Conservation (phyloP, 2,329 filamentous ascomycete species). For the Plenodomus biglobosus region DNA sequence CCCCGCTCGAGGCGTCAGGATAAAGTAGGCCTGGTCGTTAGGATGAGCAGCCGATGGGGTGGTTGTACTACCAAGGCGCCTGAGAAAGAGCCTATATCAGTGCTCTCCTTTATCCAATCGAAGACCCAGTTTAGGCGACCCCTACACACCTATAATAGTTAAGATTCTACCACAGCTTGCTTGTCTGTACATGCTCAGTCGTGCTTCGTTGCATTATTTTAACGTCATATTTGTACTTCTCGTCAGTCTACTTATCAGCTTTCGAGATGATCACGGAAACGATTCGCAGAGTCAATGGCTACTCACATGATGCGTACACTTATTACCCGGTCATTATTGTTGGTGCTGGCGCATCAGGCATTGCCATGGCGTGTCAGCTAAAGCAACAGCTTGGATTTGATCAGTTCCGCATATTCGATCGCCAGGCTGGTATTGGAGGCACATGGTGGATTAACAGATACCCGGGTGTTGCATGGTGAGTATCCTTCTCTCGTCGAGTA, state of each 20-base stretch:
- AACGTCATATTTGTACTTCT: not conserved
- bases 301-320: constrained; percentile 44
- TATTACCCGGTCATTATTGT: constrained; percentile 58
- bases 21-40: not conserved
- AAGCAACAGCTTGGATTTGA: constrained; percentile 60
- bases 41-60: not conserved
- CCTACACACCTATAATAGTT: no score
- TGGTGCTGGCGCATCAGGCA: constrained; percentile 64
- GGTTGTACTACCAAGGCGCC: not conserved
- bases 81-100: not conserved
- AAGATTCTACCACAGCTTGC: no score
- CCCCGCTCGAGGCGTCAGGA: not conserved
- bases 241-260: not conserved
- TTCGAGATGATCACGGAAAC: constrained; percentile 34
- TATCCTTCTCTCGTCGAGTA: constrained; percentile 1
- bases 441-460: constrained; percentile 67
- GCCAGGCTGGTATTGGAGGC: constrained; percentile 60
- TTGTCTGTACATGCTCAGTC: no score
- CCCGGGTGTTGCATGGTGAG: constrained; percentile 46
- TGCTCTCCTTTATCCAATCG: not conserved
- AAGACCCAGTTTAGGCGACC: not conserved
- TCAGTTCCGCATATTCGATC: constrained; percentile 64
- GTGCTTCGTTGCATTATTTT: not conserved
- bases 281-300: constrained; percentile 44
- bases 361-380: constrained; percentile 62